These are phyloP conservation scores for Tuber magnatum DNA, from an alignment of 495 filamentous ascomycete genomes.

Conservation along the genomic window DNA sequence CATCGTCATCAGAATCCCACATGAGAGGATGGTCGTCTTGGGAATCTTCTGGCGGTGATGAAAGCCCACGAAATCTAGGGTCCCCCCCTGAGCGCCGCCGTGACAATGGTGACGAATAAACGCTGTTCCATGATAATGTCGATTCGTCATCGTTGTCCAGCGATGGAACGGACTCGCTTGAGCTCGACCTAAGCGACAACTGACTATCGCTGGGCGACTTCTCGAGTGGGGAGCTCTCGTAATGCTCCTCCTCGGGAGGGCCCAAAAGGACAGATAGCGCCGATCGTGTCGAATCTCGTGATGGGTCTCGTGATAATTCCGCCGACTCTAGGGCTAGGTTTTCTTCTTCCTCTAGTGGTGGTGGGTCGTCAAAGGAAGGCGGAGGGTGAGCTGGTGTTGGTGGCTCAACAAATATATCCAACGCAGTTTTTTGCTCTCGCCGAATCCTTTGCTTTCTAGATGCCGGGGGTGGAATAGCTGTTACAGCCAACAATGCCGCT, in stretches of 20 bases:
- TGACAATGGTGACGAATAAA: constrained; percentile 33
- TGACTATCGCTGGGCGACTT: constrained; percentile 37
- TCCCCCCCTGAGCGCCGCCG: constrained; percentile 31
- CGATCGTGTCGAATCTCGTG: constrained; percentile 29
- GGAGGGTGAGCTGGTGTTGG: constrained; percentile 32
- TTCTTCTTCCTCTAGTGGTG: constrained; percentile 21
- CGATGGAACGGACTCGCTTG: constrained; percentile 57
- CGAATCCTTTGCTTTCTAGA: constrained; percentile 26
- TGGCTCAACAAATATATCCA: constrained; percentile 30
- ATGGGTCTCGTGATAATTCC: constrained; percentile 29
- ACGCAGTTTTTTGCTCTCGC: constrained; percentile 35
- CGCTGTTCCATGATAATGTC: constrained; percentile 37
- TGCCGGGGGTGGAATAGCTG: constrained; percentile 51
- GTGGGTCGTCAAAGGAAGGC: constrained; percentile 27
- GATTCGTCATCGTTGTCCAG: constrained; percentile 49
- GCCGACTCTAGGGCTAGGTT: constrained; percentile 30
- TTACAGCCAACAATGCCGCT: constrained; percentile 54
- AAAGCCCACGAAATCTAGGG: constrained; percentile 40
- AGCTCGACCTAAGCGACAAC: constrained; percentile 51
- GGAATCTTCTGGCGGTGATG: constrained; percentile 51
- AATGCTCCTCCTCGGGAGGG: constrained; percentile 51
- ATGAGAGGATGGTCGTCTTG: constrained; percentile 53
- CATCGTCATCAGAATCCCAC: constrained; percentile 37
- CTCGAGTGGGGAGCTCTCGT: constrained; percentile 40
- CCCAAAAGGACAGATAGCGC: constrained; percentile 47